phyloP scores from a whole-genome alignment of 2,329 filamentous ascomycete genomes.

The Botrytis paeoniae region DNA sequence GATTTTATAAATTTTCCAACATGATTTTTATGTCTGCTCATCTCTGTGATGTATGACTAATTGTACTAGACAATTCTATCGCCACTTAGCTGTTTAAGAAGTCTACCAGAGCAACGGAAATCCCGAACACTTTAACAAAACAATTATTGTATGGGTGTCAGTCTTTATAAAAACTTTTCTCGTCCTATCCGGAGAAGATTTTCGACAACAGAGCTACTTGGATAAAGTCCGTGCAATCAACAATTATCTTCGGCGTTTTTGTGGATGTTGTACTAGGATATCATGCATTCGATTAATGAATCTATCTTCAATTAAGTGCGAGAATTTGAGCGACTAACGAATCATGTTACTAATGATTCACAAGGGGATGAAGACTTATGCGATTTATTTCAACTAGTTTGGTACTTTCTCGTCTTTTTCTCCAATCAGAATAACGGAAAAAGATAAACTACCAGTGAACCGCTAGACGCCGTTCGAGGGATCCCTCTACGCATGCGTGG shows the following conservation, averaged over 20 bases:
- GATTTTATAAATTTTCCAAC: background rate
- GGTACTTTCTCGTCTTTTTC: background rate
- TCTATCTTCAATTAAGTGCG: background rate
- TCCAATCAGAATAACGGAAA: background rate
- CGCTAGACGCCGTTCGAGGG: background rate
- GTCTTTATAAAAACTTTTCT: conserved; percentile 2
- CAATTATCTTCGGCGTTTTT: conserved; percentile 10
- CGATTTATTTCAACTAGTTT: background rate
- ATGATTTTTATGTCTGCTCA: background rate
- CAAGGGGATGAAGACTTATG: background rate
- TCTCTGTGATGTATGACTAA: background rate
- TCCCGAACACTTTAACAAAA: background rate
- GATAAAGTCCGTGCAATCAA: conserved; percentile 4
- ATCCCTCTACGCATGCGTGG: background rate
- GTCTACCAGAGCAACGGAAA: background rate
- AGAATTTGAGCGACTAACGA: conserved; percentile 14
- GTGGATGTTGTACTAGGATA: conserved; percentile 1
- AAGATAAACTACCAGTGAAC: background rate
- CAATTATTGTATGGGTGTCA: background rate
- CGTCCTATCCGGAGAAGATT: background rate
- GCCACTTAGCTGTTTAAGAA: background rate
- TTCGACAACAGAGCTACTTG: background rate
- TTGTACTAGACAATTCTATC: background rate
- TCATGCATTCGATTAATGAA: background rate
- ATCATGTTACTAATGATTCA: background rate